Percentiles rank a stretch among this genome's conserved stretches.
phyloP scores from a whole-genome alignment of 768 basidiomycete species.

The Lactarius quietus region DNA sequence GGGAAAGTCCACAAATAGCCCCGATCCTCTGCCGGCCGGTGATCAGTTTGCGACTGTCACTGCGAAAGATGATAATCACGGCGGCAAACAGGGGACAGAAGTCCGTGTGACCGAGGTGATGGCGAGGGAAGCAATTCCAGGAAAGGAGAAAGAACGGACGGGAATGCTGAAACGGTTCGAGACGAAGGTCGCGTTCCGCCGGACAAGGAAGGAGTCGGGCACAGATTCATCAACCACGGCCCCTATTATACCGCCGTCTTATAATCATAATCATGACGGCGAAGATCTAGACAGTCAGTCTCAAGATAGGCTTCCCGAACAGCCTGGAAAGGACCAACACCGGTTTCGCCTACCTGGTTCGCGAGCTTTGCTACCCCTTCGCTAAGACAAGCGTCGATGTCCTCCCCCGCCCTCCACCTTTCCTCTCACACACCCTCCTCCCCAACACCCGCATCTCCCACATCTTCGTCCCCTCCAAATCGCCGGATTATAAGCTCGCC shows the following conservation, averaged over 20 bases:
- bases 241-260: conserved; percentile 35
- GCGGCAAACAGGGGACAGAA: conserved; percentile 1
- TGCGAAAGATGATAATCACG: conserved; percentile 22
- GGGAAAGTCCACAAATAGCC: conserved; percentile 36
- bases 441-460: conserved; percentile 47
- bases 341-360: conserved; percentile 44
- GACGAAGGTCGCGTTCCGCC: conserved; percentile 33
- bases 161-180: conserved; percentile 43
- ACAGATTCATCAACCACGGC: conserved; percentile 39
- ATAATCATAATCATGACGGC: neutral
- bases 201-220: conserved; percentile 40
- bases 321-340: conserved; percentile 16
- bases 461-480: conserved; percentile 45
- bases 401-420: conserved; percentile 68
- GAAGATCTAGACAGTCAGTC: neutral
- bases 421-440: conserved; percentile 55
- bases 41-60: conserved; percentile 45
- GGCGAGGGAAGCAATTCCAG: conserved; percentile 5
- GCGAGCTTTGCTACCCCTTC: conserved; percentile 64
- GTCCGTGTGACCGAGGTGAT: conserved; percentile 10
- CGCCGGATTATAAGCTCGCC: conserved; percentile 40
- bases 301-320: neutral
- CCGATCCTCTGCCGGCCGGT: conserved; percentile 26
- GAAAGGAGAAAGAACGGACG: conserved; percentile 31
- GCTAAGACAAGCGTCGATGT: conserved; percentile 65